phyloP scores from a whole-genome alignment of 257 asterid genomes.

The Cynanchum wilfordii region DNA sequence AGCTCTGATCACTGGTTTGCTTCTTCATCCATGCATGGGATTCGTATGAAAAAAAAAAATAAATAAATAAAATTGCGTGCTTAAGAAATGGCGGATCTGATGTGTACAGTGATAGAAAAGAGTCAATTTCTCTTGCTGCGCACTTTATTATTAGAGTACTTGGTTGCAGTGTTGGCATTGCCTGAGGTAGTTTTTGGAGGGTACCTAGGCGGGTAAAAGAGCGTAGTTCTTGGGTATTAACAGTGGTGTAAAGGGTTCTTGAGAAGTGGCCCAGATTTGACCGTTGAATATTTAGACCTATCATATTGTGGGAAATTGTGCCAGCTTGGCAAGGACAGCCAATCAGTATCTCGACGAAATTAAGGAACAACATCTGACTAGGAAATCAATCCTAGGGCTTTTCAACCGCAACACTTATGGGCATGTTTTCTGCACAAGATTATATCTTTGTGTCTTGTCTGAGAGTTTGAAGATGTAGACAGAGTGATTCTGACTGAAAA shows the following conservation, averaged over 20 bases:
- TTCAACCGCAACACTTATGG: conserved; percentile 15
- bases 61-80: conserved; percentile 4
- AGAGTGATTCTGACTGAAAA: conserved; percentile 35
- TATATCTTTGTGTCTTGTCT: conserved; percentile 28
- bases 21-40: conserved; percentile 23
- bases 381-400: conserved; percentile 20
- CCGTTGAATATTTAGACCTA: conserved; percentile 36
- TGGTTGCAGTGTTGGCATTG: neutral
- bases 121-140: conserved; percentile 18
- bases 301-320: conserved; percentile 44
- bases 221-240: conserved; percentile 30
- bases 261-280: conserved; percentile 17
- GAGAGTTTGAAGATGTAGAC: conserved; percentile 41
- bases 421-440: conserved; percentile 22
- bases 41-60: neutral
- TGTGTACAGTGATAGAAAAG: conserved; percentile 19
- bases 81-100: conserved; percentile 27
- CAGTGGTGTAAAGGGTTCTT: conserved; percentile 24
- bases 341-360: conserved; percentile 76
- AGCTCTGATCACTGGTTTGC: conserved; percentile 8
- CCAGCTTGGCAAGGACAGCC: conserved; percentile 58
- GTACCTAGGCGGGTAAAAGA: conserved; percentile 29
- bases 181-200: conserved; percentile 7
- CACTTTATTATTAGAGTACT: conserved; percentile 13
- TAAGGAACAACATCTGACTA: conserved; percentile 57